Base-by-base conservation (phyloP, 108 stramenopile species). In the Pseudonitzschia pungens region DNA sequence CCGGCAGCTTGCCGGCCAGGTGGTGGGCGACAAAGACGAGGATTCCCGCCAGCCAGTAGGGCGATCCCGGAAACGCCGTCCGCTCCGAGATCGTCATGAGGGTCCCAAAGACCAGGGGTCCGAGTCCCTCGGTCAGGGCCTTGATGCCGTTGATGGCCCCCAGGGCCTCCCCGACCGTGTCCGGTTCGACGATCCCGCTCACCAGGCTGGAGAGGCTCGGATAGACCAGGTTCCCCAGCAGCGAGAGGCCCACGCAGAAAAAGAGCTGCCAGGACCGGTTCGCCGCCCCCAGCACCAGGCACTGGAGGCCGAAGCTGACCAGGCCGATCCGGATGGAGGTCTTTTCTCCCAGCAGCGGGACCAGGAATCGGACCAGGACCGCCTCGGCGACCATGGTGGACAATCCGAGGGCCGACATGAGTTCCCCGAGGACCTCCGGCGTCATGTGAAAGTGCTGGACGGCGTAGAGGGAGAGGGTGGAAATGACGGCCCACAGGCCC, bases 111-210 rank as follows among this genome's bases (percentile, higher is more conserved):
- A 92, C 15, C 2, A 94, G 67, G 0, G 93, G 93, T 7, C 93
- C 93, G 5, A 92, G 80, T 20, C 96, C 98, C 77, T 96, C 97
- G 0, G 97, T 98, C 57, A 98, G 76, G 50, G 95, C 95, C 70
- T 97, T 96, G 71, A 98, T 87, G 9, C 98, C 98, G 75, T 98
- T 98, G 31, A 98, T 71, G 14, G 98, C 93, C 20, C 98, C 98
- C 45, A 97, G 78, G 26, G 96, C 96, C 82, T 97, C 92, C 41
- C 98, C 98, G 33, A 95, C 93, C 65, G 80, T 77, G 11, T 83
- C 72, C 20, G 90, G 92, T 68, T 81, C 81, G 29, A 97, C 98
- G n/a, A 75, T 81, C 9, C 86, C 73, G 67, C 87, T 92, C 55
- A 98, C 95, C 65, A 98, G 74, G 43, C 91, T 92, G 28, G 86